These are phyloP conservation scores for Entophlyctis luteolus DNA, from an alignment of 192 early-diverging fungal species.

Conservation along the genomic window DNA sequence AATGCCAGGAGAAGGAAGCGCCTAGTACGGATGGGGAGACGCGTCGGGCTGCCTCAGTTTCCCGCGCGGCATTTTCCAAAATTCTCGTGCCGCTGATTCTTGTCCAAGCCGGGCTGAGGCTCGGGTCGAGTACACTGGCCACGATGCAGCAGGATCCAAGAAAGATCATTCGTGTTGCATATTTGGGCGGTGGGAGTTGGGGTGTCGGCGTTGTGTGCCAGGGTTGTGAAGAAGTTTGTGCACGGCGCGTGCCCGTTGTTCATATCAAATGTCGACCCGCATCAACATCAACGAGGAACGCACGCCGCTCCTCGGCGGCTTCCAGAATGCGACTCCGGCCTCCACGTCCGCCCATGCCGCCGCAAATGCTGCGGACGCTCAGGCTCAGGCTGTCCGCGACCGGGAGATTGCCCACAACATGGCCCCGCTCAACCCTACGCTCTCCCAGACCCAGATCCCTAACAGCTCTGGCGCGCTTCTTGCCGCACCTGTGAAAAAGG, in stretches of 20 bases:
- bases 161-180: too few species aligned
- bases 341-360: not conserved
- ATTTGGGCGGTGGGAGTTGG: too few species aligned
- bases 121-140: not conserved
- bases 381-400: not conserved
- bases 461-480: not conserved
- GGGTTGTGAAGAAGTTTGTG: not conserved
- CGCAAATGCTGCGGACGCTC: not conserved
- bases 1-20: too few species aligned
- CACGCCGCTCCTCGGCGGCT: not conserved
- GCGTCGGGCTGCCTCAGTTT: too few species aligned
- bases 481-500: constrained; percentile 28
- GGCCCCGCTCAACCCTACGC: constrained; percentile 12
- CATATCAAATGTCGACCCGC: not conserved
- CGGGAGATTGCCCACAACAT: constrained; percentile 6
- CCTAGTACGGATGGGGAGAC: too few species aligned
- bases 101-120: not conserved
- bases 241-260: not conserved
- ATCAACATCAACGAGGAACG: constrained; percentile 8
- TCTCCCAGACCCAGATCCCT: constrained; percentile 5
- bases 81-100: too few species aligned
- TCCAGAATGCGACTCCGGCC: not conserved
- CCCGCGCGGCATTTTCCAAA: too few species aligned
- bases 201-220: not conserved
- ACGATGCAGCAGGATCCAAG: not conserved